A percentile compares a stretch with the other conserved stretches of the same genome.
phyloP scores from a whole-genome alignment of 352 stramenopile species.

The Phytophthora nicotianae region DNA sequence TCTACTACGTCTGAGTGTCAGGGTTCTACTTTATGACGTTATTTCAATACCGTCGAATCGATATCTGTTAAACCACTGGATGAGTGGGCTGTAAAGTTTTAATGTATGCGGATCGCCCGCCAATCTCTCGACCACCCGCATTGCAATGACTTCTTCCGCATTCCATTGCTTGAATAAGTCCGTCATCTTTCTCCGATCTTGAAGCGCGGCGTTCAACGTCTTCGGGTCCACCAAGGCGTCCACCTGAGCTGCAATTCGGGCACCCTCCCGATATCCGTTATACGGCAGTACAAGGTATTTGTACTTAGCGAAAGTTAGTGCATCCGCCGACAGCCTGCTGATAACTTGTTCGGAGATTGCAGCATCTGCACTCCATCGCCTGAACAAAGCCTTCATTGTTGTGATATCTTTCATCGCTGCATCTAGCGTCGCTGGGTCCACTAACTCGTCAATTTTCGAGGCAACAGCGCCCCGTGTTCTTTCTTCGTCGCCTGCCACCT shows the following conservation, averaged over 20 bases:
- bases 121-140: constrained; percentile 4
- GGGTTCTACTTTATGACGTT: constrained; percentile 4
- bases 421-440: constrained; percentile 8
- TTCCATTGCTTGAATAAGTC: constrained; percentile 10
- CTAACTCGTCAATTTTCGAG: constrained; percentile 10
- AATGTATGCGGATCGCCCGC: neutral
- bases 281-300: constrained; percentile 6
- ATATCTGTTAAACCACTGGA: neutral
- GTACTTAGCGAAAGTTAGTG: neutral
- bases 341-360: constrained; percentile 1
- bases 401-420: neutral
- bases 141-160: constrained; percentile 2
- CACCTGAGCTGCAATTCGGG: too few relatives aligned
- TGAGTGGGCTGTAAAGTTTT: neutral
- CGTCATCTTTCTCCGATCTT: neutral
- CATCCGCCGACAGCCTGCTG: constrained; percentile 1
- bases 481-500: neutral
- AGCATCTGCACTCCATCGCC: constrained; percentile 4
- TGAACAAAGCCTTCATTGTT: constrained; percentile 13
- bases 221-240: neutral
- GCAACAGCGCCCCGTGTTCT: neutral
- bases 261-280: constrained; percentile 8
- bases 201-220: neutral
- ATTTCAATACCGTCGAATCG: neutral
- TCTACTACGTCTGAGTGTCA: constrained; percentile 2